phyloP scores from a whole-genome alignment of 2,329 filamentous ascomycete species.

The Alternaria triticimaculans region DNA sequence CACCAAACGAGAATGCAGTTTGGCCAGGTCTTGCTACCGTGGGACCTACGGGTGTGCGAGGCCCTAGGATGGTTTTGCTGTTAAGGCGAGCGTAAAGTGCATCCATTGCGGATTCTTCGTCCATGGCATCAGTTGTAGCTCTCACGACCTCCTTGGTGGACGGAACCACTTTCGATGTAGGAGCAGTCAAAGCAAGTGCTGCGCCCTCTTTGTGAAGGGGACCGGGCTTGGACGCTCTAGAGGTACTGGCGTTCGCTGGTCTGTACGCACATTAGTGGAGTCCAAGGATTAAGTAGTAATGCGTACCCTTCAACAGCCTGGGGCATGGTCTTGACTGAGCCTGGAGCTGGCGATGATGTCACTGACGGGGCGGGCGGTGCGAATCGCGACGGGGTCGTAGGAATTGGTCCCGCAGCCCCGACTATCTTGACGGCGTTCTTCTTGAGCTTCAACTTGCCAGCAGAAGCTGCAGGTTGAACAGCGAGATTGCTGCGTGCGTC shows the following conservation, averaged over 20 bases:
- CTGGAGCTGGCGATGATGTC: constrained; percentile 1
- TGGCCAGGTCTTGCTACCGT: constrained; percentile 1
- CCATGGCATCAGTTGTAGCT: background rate
- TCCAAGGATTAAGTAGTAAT: background rate
- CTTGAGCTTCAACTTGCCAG: constrained; percentile 33
- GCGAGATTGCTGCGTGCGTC: constrained; percentile 26
- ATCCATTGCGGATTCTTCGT: constrained; percentile 19
- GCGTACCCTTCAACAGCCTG: constrained; percentile 24
- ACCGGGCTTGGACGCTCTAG: background rate
- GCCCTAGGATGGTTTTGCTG: background rate
- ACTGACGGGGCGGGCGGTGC: background rate
- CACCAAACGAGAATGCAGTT: constrained; percentile 11
- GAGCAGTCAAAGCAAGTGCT: background rate
- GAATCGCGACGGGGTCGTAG: background rate
- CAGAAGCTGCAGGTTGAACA: constrained; percentile 26
- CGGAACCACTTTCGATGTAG: background rate
- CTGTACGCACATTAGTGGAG: constrained; percentile 13
- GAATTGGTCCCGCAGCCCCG: constrained; percentile 17
- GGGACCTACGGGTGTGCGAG: background rate
- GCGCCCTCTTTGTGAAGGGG: constrained; percentile 1
- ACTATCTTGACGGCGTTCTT: constrained; percentile 39
- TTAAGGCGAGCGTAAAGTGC: constrained; percentile 29
- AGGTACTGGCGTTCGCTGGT: background rate
- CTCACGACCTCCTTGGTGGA: constrained; percentile 4
- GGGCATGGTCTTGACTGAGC: constrained; percentile 8